phyloP scores from a whole-genome alignment of 352 stramenopile species.

The Globisporangium radiosum region DNA sequence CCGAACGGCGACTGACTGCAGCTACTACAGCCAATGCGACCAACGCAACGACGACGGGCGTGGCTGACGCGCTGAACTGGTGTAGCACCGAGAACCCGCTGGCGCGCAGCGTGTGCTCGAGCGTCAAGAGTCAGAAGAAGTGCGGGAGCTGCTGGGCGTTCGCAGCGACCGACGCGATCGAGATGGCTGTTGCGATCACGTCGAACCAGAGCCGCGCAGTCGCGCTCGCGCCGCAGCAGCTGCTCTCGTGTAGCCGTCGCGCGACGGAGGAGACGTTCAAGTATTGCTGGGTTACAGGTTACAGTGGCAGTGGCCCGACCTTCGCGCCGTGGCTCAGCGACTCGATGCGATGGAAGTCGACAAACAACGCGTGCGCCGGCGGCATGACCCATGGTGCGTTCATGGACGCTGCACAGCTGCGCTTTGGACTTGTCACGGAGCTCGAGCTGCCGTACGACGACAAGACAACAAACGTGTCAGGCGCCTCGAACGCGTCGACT shows the following conservation, averaged over 20 bases:
- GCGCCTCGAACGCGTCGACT: conserved; percentile 21
- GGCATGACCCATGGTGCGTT: conserved; percentile 80
- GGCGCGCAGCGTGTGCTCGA: conserved; percentile 49
- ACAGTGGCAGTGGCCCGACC: background rate
- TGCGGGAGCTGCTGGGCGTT: conserved; percentile 78
- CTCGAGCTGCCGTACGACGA: conserved; percentile 71
- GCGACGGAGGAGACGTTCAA: conserved; percentile 59
- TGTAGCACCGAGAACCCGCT: conserved; percentile 56
- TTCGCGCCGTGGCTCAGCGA: conserved; percentile 41
- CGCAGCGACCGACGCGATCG: conserved; percentile 61
- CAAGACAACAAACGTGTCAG: conserved; percentile 6
- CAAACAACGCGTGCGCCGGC: conserved; percentile 65
- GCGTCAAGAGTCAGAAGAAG: conserved; percentile 70
- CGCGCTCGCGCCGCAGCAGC: conserved; percentile 65
- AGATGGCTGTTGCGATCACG: conserved; percentile 58
- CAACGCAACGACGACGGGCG: conserved; percentile 4
- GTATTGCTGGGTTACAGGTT: conserved; percentile 50
- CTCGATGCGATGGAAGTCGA: conserved; percentile 62
- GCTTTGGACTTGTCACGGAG: conserved; percentile 49
- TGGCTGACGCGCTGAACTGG: conserved; percentile 37
- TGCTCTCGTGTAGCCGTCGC: conserved; percentile 52
- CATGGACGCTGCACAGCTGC: conserved; percentile 50
- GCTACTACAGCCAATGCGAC: conserved; percentile 14
- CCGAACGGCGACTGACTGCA: conserved; percentile 16
- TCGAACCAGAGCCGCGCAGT: conserved; percentile 45